Conservation (phyloP, 192 early-diverging fungal species). For the Obelidium mucronatum region DNA sequence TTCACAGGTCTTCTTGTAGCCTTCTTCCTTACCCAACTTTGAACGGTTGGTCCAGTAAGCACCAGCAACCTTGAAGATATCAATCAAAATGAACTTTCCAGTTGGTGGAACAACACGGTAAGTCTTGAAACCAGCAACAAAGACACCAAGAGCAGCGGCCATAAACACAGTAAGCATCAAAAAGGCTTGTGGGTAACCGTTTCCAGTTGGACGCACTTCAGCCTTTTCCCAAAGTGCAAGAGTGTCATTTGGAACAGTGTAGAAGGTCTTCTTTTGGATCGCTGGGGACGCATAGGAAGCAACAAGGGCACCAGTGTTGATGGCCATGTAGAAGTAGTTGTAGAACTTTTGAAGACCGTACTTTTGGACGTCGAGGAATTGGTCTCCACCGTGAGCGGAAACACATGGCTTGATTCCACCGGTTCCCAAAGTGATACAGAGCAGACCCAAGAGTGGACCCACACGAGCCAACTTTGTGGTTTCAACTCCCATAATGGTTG, state of each 20-base stretch:
- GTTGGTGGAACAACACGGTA: conserved; percentile 74
- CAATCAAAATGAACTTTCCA: conserved; percentile 61
- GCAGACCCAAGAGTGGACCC: conserved; percentile 41
- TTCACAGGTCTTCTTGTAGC: conserved; percentile 14
- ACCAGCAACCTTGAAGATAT: conserved; percentile 48
- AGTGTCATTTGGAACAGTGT: conserved; percentile 24
- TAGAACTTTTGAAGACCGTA: conserved; percentile 61
- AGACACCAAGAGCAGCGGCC: conserved; percentile 49
- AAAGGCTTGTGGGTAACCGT: conserved; percentile 61
- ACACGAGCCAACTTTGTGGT: conserved; percentile 16
- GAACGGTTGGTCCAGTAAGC: conserved; percentile 30
- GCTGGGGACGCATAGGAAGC: conserved; percentile 59
- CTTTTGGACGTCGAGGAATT: conserved; percentile 57
- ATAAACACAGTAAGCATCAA: conserved; percentile 55
- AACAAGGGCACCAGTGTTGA: conserved; percentile 67
- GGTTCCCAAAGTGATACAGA: conserved; percentile 65
- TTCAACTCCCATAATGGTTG: conserved; percentile 46
- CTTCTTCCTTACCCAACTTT: not conserved
- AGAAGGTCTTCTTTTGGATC: conserved; percentile 29
- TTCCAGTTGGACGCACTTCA: conserved; percentile 34
- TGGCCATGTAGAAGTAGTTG: conserved; percentile 59
- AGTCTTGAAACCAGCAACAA: conserved; percentile 57
- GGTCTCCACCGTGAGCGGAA: conserved; percentile 63
- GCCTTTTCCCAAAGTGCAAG: not conserved
- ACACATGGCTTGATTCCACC: conserved; percentile 75